Evolutionary conservation across 2,329 filamentous ascomycete species (phyloP).

Genomic region (Aspergillus proliferans): DNA sequence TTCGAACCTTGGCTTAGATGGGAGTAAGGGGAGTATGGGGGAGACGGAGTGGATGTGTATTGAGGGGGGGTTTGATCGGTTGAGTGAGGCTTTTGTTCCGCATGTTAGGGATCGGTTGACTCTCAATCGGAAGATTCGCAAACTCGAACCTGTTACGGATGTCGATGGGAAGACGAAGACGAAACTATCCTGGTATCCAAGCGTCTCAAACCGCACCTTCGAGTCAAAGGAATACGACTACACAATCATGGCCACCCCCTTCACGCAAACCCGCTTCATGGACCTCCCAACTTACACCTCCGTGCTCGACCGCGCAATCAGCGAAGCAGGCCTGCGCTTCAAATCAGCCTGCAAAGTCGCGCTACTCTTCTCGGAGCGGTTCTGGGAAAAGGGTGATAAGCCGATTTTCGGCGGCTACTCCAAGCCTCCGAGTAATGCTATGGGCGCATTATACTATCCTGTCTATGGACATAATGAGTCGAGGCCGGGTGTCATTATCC

Average conservation of each 20-base stretch:
- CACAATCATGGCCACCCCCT: constrained; percentile 32
- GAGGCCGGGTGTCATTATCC: constrained; percentile 26
- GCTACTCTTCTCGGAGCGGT: constrained; percentile 25
- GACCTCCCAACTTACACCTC: constrained; percentile 31
- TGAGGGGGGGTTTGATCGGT: constrained; percentile 29
- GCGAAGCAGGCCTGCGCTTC: constrained; percentile 23
- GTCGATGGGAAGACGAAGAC: constrained; percentile 8
- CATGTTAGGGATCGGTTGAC: constrained; percentile 21
- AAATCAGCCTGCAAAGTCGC: constrained; percentile 29
- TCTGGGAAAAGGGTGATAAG: constrained; percentile 26
- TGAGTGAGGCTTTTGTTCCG: constrained; percentile 31
- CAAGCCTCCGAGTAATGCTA: constrained; percentile 15
- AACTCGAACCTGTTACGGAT: constrained; percentile 11
- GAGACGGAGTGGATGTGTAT: constrained; percentile 25
- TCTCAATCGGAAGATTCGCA: constrained; percentile 19
- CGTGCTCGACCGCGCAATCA: constrained; percentile 16
- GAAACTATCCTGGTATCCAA: constrained; percentile 19
- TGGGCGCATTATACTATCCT: constrained; percentile 28
- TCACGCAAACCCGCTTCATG: constrained; percentile 35
- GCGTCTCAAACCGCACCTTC: constrained; percentile 14
- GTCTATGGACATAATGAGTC: constrained; percentile 27
- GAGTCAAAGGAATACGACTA: constrained; percentile 33
- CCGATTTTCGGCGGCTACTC: constrained; percentile 28
- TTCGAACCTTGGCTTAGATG: constrained; percentile 27
- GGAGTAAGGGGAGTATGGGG: constrained; percentile 14